Evolutionary conservation across 2,329 filamentous ascomycete species (phyloP).

Genomic region (Coniochaeta prunicola): DNA sequence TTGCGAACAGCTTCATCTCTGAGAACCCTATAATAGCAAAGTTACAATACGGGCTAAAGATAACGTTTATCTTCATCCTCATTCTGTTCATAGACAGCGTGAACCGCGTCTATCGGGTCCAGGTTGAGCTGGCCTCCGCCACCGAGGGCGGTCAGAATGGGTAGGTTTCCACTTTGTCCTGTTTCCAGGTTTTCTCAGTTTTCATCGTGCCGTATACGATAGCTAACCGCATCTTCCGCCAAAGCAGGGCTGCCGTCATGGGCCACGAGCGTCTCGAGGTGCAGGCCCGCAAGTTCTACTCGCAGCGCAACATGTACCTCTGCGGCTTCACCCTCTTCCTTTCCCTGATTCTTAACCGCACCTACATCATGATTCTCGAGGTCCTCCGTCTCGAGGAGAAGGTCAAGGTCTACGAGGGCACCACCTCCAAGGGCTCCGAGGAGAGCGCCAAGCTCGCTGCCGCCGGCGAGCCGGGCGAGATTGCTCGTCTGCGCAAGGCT

Average conservation of each 20-base stretch:
- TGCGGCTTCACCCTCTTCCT: slow-evolving; percentile 99
- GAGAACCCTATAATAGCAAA: slow-evolving; percentile 80
- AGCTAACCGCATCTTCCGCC: background rate
- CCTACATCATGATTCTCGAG: slow-evolving; percentile 95
- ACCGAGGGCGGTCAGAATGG: slow-evolving; percentile 44
- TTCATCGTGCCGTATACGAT: background rate
- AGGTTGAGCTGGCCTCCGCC: slow-evolving; percentile 74
- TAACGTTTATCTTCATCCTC: slow-evolving; percentile 97
- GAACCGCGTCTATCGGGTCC: slow-evolving; percentile 90
- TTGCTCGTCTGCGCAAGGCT: slow-evolving; percentile 62
- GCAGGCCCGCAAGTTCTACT: slow-evolving; percentile 99
- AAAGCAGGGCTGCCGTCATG: slow-evolving; percentile 56
- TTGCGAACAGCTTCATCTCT: slow-evolving; percentile 70
- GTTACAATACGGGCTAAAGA: slow-evolving; percentile 96
- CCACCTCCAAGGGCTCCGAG: slow-evolving; percentile 49
- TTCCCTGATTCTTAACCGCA: slow-evolving; percentile 96
- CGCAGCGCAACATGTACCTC: slow-evolving; percentile 99
- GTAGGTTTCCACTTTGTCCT: slow-evolving; percentile 32
- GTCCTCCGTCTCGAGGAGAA: slow-evolving; percentile 87
- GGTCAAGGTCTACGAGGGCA: slow-evolving; percentile 73
- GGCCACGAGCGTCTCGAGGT: slow-evolving; percentile 96
- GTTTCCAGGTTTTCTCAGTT: background rate
- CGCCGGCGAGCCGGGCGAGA: slow-evolving; percentile 68
- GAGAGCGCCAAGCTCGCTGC: slow-evolving; percentile 64
- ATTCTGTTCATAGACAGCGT: slow-evolving; percentile 98